Percentiles rank a stretch among this genome's conserved stretches.
Evolutionary conservation across 495 filamentous ascomycete genomes (phyloP).

Genomic region (Tuber indicum): DNA sequence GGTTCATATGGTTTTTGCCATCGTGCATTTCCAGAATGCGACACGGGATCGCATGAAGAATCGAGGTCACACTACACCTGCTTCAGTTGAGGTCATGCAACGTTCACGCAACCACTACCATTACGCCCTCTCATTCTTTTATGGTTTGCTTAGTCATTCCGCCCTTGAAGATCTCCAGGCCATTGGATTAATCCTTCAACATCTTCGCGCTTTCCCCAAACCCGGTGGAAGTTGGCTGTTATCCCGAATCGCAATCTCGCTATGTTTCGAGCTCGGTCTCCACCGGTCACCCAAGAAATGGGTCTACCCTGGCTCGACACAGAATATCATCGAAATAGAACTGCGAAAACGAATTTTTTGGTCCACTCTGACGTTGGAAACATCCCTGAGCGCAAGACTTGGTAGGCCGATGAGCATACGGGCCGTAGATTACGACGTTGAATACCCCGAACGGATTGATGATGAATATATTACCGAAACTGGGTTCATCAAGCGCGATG

Average conservation of each 20-base stretch:
- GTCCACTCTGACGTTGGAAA: slow-evolving; percentile 56
- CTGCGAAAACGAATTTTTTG: slow-evolving; percentile 72
- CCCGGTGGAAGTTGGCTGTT: slow-evolving; percentile 64
- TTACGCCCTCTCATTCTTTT: slow-evolving; percentile 61
- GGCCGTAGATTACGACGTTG: slow-evolving; percentile 65
- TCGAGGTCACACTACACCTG: slow-evolving; percentile 40
- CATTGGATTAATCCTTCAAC: slow-evolving; percentile 58
- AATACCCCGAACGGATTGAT: slow-evolving; percentile 61
- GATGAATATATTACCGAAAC: slow-evolving; percentile 52
- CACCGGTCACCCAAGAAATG: slow-evolving; percentile 63
- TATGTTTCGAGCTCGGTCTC: slow-evolving; percentile 65
- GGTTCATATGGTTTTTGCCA: slow-evolving; percentile 71
- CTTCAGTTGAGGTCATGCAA: slow-evolving; percentile 43
- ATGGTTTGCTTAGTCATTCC: slow-evolving; percentile 54
- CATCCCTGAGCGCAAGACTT: slow-evolving; percentile 63
- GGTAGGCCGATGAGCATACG: slow-evolving; percentile 68
- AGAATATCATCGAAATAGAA: slow-evolving; percentile 58
- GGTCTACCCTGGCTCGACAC: slow-evolving; percentile 48
- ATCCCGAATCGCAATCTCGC: slow-evolving; percentile 53
- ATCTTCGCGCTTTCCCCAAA: slow-evolving; percentile 71
- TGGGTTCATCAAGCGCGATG: slow-evolving; percentile 50
- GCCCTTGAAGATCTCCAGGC: slow-evolving; percentile 63
- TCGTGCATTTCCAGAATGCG: slow-evolving; percentile 67
- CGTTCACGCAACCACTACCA: slow-evolving; percentile 69
- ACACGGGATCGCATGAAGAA: slow-evolving; percentile 53